Evolutionary conservation across 306 rosid genomes (phyloP).

Genomic region (Vachellia collinsii): DNA sequence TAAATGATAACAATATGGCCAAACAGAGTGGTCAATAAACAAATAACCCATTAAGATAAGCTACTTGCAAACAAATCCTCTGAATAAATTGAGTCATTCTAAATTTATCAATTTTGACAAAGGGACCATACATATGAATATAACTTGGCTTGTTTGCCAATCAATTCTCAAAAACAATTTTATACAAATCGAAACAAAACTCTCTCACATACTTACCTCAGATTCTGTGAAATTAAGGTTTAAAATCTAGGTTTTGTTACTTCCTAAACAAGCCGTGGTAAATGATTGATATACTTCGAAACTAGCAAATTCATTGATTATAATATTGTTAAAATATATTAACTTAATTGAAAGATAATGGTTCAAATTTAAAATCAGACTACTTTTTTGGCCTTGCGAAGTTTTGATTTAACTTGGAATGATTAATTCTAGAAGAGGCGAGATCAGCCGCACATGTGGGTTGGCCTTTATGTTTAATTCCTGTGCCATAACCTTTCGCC

Average conservation of each 20-base stretch:
- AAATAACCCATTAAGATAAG: not conserved
- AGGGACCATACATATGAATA: not conserved
- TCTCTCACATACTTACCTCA: too few species aligned
- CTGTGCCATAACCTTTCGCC: not conserved
- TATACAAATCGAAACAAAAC: too few species aligned
- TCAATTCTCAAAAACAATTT: too few species aligned
- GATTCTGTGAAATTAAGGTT: too few species aligned
- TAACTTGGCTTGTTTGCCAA: too few species aligned
- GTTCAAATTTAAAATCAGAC: not conserved
- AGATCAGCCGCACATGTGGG: not conserved
- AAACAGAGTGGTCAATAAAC: too few species aligned
- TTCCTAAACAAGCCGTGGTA: too few species aligned
- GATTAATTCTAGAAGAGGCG: not conserved
- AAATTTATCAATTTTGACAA: not conserved
- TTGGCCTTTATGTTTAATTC: not conserved
- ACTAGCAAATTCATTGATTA: not conserved
- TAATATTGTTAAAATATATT: not conserved
- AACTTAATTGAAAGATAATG: not conserved
- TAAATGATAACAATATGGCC: too few species aligned
- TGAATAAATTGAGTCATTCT: too few species aligned
- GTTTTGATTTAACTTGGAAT: too few species aligned
- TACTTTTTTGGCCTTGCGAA: not conserved
- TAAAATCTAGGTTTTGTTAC: too few species aligned
- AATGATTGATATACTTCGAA: too few species aligned
- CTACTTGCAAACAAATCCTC: not conserved